These are phyloP conservation scores for Capsicum baccatum DNA, from an alignment of 257 asterid species.

Conservation along the genomic window DNA sequence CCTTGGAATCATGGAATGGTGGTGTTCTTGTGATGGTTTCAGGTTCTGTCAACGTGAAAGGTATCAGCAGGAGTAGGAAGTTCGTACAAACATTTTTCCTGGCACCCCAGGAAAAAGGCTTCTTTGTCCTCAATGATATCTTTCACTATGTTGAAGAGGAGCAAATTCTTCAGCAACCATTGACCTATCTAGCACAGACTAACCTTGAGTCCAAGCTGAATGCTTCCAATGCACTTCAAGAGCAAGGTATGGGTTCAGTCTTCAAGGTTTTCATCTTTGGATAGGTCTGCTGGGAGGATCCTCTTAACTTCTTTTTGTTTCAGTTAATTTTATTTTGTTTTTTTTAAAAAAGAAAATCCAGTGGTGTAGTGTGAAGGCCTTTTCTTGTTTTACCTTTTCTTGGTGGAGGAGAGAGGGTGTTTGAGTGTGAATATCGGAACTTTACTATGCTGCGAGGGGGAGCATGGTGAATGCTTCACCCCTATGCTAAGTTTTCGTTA, in stretches of 20 bases:
- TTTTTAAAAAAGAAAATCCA: background rate
- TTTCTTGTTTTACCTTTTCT: background rate
- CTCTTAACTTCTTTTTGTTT: background rate
- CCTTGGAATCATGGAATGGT: conserved; percentile 90
- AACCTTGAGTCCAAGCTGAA: conserved; percentile 64
- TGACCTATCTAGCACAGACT: conserved; percentile 65
- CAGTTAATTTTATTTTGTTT: background rate
- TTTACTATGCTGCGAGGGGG: background rate
- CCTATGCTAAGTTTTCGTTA: background rate
- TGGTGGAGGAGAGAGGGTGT: background rate
- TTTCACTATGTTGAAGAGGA: conserved; percentile 87
- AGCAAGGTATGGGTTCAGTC: conserved; percentile 61
- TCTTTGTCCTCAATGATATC: conserved; percentile 83
- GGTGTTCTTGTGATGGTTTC: conserved; percentile 96
- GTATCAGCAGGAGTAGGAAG: conserved; percentile 68
- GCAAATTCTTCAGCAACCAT: conserved; percentile 68
- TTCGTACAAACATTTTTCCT: conserved; percentile 91
- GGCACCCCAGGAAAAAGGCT: conserved; percentile 97
- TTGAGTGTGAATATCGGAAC: background rate
- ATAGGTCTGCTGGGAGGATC: background rate
- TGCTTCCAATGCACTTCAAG: conserved; percentile 58
- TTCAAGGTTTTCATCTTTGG: background rate
- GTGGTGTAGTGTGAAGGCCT: background rate
- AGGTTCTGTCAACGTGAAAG: conserved; percentile 70
- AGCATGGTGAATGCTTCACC: background rate